Percentiles rank a stretch among this genome's conserved stretches.
Conservation (phyloP, 2,329 filamentous ascomycete species). For the Chalaropsis ovoidea region DNA sequence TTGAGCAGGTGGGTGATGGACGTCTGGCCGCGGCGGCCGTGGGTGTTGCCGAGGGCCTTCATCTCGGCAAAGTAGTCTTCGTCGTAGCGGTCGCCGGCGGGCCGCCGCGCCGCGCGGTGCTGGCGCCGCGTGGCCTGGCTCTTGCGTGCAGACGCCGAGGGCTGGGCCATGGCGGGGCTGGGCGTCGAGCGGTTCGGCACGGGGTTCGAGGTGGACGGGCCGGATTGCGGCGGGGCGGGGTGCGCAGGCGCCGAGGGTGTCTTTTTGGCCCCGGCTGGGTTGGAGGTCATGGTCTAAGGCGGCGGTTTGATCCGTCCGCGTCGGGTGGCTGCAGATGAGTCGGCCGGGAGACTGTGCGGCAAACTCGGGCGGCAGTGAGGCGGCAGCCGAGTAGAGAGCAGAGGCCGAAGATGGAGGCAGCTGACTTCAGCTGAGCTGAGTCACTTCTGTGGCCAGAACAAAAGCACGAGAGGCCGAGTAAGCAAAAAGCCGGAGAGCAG, state of each 20-base stretch:
- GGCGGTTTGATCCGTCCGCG: neutral
- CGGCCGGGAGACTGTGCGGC: too few relatives aligned
- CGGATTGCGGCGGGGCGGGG: neutral
- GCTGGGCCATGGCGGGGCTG: conserved; percentile 28
- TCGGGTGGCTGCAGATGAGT: neutral
- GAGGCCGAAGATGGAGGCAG: neutral
- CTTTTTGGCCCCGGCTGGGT: neutral
- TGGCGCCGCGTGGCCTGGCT: conserved; percentile 67
- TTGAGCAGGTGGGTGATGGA: conserved; percentile 96
- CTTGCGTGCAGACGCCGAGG: conserved; percentile 60
- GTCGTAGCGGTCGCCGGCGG: conserved; percentile 42
- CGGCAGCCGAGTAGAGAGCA: neutral
- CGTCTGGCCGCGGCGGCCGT: conserved; percentile 78
- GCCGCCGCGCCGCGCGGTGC: conserved; percentile 71
- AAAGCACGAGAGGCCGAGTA: neutral
- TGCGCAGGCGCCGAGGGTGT: neutral
- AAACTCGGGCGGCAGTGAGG: too few relatives aligned
- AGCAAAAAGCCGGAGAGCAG: neutral
- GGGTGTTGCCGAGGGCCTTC: conserved; percentile 46
- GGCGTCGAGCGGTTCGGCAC: neutral
- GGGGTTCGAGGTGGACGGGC: conserved; percentile 4
- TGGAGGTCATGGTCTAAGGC: conserved; percentile 1
- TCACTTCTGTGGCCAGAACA: neutral
- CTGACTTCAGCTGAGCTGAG: neutral
- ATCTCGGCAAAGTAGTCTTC: conserved; percentile 85